Base-by-base conservation (phyloP, 257 asterid species). In the Solanum pinnatisectum region DNA sequence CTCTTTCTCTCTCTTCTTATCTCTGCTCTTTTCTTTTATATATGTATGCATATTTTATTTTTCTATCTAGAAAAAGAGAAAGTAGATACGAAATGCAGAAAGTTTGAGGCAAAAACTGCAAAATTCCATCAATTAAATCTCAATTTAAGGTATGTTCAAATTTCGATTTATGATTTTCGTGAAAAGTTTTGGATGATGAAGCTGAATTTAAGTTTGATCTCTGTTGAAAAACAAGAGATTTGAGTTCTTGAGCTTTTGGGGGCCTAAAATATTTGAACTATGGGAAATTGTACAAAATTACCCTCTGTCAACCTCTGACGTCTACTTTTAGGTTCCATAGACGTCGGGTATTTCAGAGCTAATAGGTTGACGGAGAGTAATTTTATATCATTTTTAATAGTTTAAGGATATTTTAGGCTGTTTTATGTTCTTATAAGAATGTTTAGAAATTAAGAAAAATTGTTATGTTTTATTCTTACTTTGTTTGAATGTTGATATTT, bases 71-170 rank as follows among this genome's bases (percentile, higher is more conserved):
- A 49, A 5, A 49, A 49, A 49, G 60, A 49, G 60, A 49, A 49
- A 15, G 60, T 49, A 49, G 52, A 49, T 49, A 49, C 4, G 36
- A 60, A 91, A 86, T 89, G 90, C 90, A 85, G 86, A 89, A 39
- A 65, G 36, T 59, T 84, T 84, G 36, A 84, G 56, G 10, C 87
- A 3, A 23, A 33, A 84, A 20, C 52, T 59, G 74, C 32, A 56
- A 67, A 67, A 67, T 25, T 67, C 20, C 18, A 67, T 67, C 18
- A 67, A 67, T 67, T 25, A 60, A n/a, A 65, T 65, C 35, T 65
- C 18, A 65, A 59, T 84, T 84, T 65, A 20, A 37, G 87, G 88
- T 86, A 86, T 32, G 84, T 42, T 13, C 84, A 40, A n/a, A 25
- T n/a, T 78, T 27, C 1, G 23, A 39, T 40, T 23, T 10, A 60